Evolutionary conservation across 2,329 filamentous ascomycete species (phyloP).

Genomic region (Cladobotryum mycophilum): DNA sequence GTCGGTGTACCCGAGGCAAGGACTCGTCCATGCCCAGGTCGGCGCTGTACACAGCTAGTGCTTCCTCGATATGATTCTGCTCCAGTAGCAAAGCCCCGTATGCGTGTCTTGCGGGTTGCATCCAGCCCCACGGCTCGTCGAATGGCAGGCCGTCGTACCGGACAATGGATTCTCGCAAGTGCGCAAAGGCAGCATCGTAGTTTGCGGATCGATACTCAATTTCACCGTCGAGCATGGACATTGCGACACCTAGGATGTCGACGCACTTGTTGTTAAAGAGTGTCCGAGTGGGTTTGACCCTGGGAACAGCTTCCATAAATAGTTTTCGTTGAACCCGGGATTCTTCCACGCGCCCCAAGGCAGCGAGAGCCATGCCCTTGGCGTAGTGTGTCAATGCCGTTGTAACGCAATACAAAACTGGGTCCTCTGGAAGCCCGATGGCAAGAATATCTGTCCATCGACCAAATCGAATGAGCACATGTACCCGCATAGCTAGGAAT

Average conservation of each 20-base stretch:
- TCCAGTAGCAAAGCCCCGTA: conserved; percentile 65
- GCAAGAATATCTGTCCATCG: conserved; percentile 60
- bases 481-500: conserved; percentile 60
- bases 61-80: conserved; percentile 52
- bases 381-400: conserved; percentile 64
- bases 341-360: conserved; percentile 45
- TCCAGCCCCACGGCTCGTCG: conserved; percentile 74
- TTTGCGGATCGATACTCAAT: conserved; percentile 61
- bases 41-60: conserved; percentile 50
- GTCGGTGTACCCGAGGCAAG: conserved; percentile 57
- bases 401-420: conserved; percentile 59
- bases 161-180: conserved; percentile 50
- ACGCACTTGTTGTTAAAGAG: conserved; percentile 34
- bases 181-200: conserved; percentile 51
- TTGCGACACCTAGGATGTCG: conserved; percentile 56
- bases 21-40: conserved; percentile 56
- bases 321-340: conserved; percentile 45
- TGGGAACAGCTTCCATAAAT: conserved; percentile 45
- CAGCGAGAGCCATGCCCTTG: conserved; percentile 60
- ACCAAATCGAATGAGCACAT: conserved; percentile 68
- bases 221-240: conserved; percentile 68
- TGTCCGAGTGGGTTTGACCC: conserved; percentile 53
- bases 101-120: conserved; percentile 67
- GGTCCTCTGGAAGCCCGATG: conserved; percentile 51
- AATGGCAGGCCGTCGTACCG: conserved; percentile 61